Base-by-base conservation (phyloP, 805 yeast species). In the Lipomyces anomalus region DNA sequence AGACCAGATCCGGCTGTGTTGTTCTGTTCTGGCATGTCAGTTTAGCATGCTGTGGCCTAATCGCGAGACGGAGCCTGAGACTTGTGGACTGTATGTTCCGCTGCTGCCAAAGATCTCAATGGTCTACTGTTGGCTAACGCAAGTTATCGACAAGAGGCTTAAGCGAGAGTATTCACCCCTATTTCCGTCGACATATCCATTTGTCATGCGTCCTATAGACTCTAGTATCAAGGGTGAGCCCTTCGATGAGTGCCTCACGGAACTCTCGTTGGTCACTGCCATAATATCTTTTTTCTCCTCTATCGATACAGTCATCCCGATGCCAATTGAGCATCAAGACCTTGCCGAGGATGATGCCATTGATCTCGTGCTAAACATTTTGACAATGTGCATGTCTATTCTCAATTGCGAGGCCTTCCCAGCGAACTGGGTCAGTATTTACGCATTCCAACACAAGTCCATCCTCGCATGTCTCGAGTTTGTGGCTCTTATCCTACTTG, bases 181-280 rank as follows among this genome's bases (percentile, higher is more conserved):
- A 34, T 88, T 86, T 67, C 95, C 92, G 6, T 69, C 71, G 23
- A 62, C 66, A 13, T 76, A 74, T 57, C 95, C 95, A 16, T 80
- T 82, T 58, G 26, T 42, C 3, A 80, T 78, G 35, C 58, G 71
- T 24, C 78, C 89, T 0, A 75, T 84, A 53, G 95, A 87, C 59
- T 81, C 94, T 0, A 70, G 80, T 36, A 83, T 84, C 17, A 76
- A 78, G 51, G 84, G 81, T 50, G 84, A 79, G 52, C 67, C 72
- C 1, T 69, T 83, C 46, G 85, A 80, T 22, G 96, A 87, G 60
- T 70, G 82, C 2, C 66, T 86, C 43, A 67, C 84, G 35, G 96
- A 87, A 60, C 61, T 85, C 40, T 70, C 82, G 4, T 73, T 81
- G 13, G 67, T 83, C n/a, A 50, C 59, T 40, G 69, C 79, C 13